Conservation (phyloP, 192 early-diverging fungal species). For the Rhizoclosmatium sp. region DNA sequence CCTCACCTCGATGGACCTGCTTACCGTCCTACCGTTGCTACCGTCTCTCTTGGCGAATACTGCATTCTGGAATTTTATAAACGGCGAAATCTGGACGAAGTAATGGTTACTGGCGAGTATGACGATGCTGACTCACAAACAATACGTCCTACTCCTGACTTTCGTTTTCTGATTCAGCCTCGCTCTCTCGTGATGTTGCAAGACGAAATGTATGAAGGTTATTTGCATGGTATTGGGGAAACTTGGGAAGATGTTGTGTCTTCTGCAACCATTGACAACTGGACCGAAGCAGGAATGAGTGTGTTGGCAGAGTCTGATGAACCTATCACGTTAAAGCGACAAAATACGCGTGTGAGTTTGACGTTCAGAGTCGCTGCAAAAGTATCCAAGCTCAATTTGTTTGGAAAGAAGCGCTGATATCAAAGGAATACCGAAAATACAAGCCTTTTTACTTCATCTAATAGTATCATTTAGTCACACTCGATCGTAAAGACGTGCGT, state of each 20-base stretch:
- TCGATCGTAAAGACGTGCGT: no score
- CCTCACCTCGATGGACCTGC: slow-evolving; percentile 57
- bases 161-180: slow-evolving; percentile 39
- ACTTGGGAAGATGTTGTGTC: slow-evolving; percentile 32
- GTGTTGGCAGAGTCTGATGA: slow-evolving; percentile 6
- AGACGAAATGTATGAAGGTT: slow-evolving; percentile 42
- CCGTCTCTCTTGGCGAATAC: slow-evolving; percentile 45
- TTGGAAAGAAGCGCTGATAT: slow-evolving; percentile 21
- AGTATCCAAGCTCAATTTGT: slow-evolving; percentile 35
- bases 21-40: slow-evolving; percentile 47
- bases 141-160: background rate
- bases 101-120: background rate
- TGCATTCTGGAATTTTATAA: slow-evolving; percentile 44
- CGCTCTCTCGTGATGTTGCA: slow-evolving; percentile 47
- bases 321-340: background rate
- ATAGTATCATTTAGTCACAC: no score
- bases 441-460: no score
- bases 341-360: slow-evolving; percentile 44
- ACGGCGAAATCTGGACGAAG: background rate
- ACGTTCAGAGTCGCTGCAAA: slow-evolving; percentile 46
- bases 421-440: background rate
- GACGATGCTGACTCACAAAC: background rate
- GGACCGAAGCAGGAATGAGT: slow-evolving; percentile 13
- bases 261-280: slow-evolving; percentile 16
- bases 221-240: slow-evolving; percentile 50